Conservation (phyloP, 148 eudicot species). For the Camellia japonica region DNA sequence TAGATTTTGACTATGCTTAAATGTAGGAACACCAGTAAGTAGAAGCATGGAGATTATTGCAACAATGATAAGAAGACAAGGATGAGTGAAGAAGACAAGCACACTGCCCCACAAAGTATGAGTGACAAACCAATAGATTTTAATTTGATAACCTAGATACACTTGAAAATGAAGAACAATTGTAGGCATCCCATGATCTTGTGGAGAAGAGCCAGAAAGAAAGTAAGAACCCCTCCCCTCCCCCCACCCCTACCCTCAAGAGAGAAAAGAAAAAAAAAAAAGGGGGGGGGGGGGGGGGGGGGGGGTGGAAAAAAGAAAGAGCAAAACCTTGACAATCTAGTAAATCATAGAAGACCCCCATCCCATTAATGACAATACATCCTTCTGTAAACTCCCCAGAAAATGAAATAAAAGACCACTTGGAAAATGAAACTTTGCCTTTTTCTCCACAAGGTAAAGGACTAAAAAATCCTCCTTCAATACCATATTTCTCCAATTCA, state of each 20-base stretch:
- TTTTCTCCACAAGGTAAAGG: background rate
- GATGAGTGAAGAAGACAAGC: background rate
- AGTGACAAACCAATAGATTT: background rate
- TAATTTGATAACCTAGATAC: too few relatives aligned
- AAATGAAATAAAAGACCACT: background rate
- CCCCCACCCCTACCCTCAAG: too few relatives aligned
- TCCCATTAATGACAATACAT: background rate
- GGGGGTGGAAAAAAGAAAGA: background rate
- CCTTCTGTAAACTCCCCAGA: background rate
- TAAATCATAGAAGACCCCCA: background rate
- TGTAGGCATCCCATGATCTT: background rate
- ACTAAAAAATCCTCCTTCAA: background rate
- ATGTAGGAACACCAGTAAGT: background rate
- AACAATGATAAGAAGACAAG: background rate
- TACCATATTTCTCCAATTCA: background rate
- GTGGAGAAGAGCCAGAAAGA: too few relatives aligned
- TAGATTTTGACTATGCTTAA: background rate
- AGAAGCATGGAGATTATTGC: background rate
- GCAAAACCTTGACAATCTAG: background rate
- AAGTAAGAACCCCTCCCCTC: too few relatives aligned
- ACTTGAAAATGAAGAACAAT: background rate
- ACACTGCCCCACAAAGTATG: background rate
- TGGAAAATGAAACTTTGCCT: slow-evolving; percentile 4
- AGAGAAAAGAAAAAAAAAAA: background rate
- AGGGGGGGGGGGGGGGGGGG: too few relatives aligned